phyloP scores from a whole-genome alignment of 2,329 filamentous ascomycete species.

The Fusarium sp. region DNA sequence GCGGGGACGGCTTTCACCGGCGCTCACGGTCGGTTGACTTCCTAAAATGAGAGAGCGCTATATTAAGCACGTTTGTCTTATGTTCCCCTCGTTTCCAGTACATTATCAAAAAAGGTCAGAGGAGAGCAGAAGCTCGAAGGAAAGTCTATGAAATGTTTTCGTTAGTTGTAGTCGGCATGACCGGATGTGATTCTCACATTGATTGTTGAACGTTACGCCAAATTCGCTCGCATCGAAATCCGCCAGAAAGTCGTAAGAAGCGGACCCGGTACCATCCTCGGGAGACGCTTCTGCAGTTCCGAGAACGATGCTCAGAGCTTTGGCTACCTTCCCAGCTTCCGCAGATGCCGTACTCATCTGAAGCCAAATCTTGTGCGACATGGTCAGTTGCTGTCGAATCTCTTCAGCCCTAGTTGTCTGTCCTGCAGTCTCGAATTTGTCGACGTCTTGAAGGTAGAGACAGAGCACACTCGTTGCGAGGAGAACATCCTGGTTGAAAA shows the following conservation, averaged over 20 bases:
- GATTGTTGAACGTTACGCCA: constrained; percentile 13
- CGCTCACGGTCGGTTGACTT: no score
- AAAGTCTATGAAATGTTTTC: constrained; percentile 17
- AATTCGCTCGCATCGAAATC: constrained; percentile 19
- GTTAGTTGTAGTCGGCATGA: constrained; percentile 17
- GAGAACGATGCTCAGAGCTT: constrained; percentile 28
- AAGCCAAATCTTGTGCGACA: constrained; percentile 29
- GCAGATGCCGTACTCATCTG: constrained; percentile 21
- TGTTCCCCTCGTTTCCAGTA: constrained; percentile 23
- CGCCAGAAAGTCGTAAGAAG: constrained; percentile 14
- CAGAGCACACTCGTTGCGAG: constrained; percentile 29
- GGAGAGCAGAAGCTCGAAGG: constrained; percentile 24
- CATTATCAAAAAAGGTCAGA: constrained; percentile 23
- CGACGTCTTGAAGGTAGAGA: constrained; percentile 25
- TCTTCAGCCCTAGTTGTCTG: constrained; percentile 14
- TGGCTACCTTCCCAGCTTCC: constrained; percentile 27
- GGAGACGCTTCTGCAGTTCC: constrained; percentile 14
- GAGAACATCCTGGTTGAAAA: constrained; percentile 28
- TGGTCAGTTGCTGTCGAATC: constrained; percentile 16
- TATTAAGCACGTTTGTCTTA: not conserved
- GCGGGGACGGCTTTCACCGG: no score
- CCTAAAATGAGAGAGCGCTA: no score
- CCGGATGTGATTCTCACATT: constrained; percentile 22
- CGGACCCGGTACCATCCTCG: not conserved
- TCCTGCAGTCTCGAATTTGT: constrained; percentile 22